A percentile compares a stretch with the other conserved stretches of the same genome.
These are phyloP conservation scores for Microglena sp. DNA, from an alignment of 139 green algal genomes.

Conservation along the genomic window DNA sequence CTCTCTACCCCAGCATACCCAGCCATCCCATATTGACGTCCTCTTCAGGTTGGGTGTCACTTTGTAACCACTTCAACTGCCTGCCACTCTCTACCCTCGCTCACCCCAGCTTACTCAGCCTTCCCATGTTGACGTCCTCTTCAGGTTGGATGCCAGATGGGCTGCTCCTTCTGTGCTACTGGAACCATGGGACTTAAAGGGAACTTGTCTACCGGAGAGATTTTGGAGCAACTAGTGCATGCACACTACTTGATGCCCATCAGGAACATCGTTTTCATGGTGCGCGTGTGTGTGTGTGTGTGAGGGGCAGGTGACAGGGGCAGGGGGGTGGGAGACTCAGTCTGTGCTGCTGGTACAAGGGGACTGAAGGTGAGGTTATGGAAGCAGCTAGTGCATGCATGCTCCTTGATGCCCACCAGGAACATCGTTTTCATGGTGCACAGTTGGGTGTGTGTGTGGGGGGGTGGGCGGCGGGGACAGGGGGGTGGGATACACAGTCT, in stretches of 20 bases:
- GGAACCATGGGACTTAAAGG: slow-evolving; percentile 87
- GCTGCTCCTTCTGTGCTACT: slow-evolving; percentile 95
- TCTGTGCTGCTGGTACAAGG: background rate
- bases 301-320: background rate
- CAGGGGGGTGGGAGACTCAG: background rate
- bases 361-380: background rate
- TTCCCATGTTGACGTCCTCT: no score
- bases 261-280: slow-evolving; percentile 96
- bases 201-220: slow-evolving; percentile 85
- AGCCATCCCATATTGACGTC: no score
- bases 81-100: no score
- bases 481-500: slow-evolving; percentile 98
- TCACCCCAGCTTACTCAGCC: no score
- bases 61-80: no score
- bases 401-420: background rate
- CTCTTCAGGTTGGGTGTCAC: no score
- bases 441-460: no score
- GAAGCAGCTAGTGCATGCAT: background rate
- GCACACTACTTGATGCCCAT: slow-evolving; percentile 53
- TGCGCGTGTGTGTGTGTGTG: slow-evolving; percentile 21
- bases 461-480: no score
- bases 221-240: slow-evolving; percentile 91
- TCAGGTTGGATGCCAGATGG: slow-evolving; percentile 91
- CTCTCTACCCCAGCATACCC: no score
- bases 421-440: no score